Evolutionary conservation across 2,329 filamentous ascomycete genomes (phyloP).

Genomic region (Penicillium sp.): DNA sequence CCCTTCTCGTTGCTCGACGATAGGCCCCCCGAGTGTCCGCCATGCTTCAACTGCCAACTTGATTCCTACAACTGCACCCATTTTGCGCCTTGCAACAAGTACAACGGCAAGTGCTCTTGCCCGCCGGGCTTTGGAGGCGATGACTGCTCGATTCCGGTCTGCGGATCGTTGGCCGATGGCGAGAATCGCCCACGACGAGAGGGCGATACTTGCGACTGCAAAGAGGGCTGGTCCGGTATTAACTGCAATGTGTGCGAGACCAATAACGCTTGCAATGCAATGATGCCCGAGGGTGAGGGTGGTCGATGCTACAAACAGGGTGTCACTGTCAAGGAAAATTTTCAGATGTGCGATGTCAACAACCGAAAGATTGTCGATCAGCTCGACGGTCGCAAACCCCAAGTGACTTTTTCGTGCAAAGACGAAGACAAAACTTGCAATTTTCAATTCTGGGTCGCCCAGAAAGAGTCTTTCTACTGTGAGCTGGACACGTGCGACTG

Average conservation of each 20-base stretch:
- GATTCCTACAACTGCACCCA: constrained; percentile 88
- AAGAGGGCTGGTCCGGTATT: constrained; percentile 90
- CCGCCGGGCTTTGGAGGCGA: constrained; percentile 89
- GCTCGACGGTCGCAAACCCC: constrained; percentile 75
- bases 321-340: constrained; percentile 86
- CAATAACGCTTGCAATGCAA: constrained; percentile 73
- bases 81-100: constrained; percentile 81
- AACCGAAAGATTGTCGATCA: constrained; percentile 89
- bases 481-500: constrained; percentile 75
- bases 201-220: constrained; percentile 70
- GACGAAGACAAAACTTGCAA: constrained; percentile 71
- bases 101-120: constrained; percentile 87
- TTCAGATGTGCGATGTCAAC: constrained; percentile 96
- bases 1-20: constrained; percentile 62
- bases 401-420: constrained; percentile 92
- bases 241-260: constrained; percentile 95
- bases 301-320: constrained; percentile 91
- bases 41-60: constrained; percentile 94
- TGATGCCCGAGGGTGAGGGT: constrained; percentile 76
- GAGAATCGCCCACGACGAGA: constrained; percentile 69
- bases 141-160: constrained; percentile 87
- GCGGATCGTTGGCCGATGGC: constrained; percentile 79
- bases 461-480: constrained; percentile 94
- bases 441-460: constrained; percentile 98
- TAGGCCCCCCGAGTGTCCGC: constrained; percentile 50